phyloP scores from a whole-genome alignment of 495 filamentous ascomycete genomes.

The Eremomyces bilateralis region DNA sequence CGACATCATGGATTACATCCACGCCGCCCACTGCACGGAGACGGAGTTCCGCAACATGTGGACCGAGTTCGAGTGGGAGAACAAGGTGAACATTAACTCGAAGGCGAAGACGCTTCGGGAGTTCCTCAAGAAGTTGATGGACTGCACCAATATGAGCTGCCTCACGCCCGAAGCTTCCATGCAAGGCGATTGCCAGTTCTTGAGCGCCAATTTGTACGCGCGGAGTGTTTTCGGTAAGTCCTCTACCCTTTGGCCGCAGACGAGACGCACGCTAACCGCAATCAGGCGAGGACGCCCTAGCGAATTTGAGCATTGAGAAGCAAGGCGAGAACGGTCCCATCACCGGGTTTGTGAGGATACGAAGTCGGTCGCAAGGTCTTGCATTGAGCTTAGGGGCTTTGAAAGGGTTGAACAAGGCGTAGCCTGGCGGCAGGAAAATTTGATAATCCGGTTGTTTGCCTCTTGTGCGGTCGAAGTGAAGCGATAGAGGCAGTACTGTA shows the following conservation, averaged over 20 bases:
- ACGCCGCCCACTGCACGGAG: slow-evolving; percentile 88
- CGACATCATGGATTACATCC: slow-evolving; percentile 99
- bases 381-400: slow-evolving; percentile 84
- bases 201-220: slow-evolving; percentile 94
- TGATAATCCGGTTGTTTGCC: no score
- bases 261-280: slow-evolving; percentile 10
- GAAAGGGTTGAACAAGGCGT: slow-evolving; percentile 74
- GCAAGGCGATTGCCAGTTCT: slow-evolving; percentile 93
- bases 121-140: slow-evolving; percentile 89
- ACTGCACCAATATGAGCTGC: slow-evolving; percentile 95
- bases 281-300: slow-evolving; percentile 91
- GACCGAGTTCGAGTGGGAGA: slow-evolving; percentile 99
- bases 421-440: no score
- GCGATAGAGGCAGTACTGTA: no score
- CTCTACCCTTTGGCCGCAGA: not conserved
- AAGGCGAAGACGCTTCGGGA: slow-evolving; percentile 84
- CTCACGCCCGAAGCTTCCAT: slow-evolving; percentile 89
- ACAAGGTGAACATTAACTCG: slow-evolving; percentile 98
- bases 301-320: slow-evolving; percentile 95
- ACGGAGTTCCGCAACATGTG: slow-evolving; percentile 99
- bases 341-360: slow-evolving; percentile 96
- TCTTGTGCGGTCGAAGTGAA: no score
- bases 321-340: slow-evolving; percentile 89
- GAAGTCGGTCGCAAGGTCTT: slow-evolving; percentile 89
- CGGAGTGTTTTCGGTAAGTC: slow-evolving; percentile 93